phyloP scores from a whole-genome alignment of 202 grass and related monocot species.

The Panicum virgatum region DNA sequence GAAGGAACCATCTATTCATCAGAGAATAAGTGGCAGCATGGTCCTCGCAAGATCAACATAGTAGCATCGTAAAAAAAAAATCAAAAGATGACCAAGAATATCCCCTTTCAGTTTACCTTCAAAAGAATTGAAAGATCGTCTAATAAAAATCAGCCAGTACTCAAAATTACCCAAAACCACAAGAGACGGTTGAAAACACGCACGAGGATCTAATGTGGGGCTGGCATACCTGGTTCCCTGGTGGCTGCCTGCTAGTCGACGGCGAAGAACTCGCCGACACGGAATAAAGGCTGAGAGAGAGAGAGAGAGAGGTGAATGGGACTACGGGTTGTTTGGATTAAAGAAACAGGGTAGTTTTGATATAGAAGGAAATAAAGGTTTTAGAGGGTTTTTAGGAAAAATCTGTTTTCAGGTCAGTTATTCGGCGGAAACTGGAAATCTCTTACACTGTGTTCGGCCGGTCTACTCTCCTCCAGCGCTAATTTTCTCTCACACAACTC shows the following conservation, averaged over 20 bases:
- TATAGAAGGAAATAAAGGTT: not conserved
- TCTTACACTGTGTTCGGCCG: too few species aligned
- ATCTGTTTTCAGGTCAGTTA: not conserved
- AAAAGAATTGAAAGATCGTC: not conserved
- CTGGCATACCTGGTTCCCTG: not conserved
- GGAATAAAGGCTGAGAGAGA: too few species aligned
- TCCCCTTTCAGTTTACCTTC: not conserved
- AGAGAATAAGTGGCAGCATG: not conserved
- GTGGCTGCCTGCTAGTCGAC: not conserved
- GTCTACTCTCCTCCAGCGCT: too few species aligned
- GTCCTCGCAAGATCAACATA: too few species aligned
- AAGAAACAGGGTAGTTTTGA: not conserved
- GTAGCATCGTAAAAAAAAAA: not conserved
- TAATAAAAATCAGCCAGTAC: not conserved
- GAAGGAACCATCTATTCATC: not conserved
- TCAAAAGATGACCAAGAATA: not conserved
- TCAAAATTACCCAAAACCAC: not conserved
- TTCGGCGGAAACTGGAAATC: not conserved
- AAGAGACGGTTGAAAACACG: not conserved
- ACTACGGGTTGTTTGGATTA: not conserved
- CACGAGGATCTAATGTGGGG: not conserved
- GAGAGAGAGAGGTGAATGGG: not conserved
- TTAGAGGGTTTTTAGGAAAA: not conserved
- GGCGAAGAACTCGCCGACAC: not conserved
- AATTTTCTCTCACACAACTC: too few species aligned